Evolutionary conservation across 768 basidiomycete species (phyloP).

Genomic region (Phylloporus sp.): DNA sequence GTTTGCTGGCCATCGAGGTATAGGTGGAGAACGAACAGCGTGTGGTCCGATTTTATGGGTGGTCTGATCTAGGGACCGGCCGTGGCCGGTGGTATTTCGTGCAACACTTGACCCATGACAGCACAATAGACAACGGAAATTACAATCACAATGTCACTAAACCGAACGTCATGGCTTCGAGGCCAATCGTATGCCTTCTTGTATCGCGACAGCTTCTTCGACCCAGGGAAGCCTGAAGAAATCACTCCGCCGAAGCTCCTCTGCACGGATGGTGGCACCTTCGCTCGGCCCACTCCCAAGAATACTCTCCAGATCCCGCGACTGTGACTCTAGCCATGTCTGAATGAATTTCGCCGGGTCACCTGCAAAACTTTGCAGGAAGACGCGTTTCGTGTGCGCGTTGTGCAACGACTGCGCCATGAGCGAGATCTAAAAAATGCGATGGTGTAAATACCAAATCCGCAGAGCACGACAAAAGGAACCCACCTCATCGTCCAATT

Average conservation of each 20-base stretch:
- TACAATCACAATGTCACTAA: not conserved
- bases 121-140: too few species aligned
- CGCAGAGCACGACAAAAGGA: not conserved
- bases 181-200: slow-evolving; percentile 73
- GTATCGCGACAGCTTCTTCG: slow-evolving; percentile 78
- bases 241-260: slow-evolving; percentile 83
- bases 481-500: slow-evolving; percentile 84
- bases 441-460: slow-evolving; percentile 16
- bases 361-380: slow-evolving; percentile 74
- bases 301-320: slow-evolving; percentile 82
- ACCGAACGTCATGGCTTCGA: slow-evolving; percentile 34
- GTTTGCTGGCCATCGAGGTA: slow-evolving; percentile 58
- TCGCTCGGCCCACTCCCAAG: slow-evolving; percentile 85
- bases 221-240: slow-evolving; percentile 94
- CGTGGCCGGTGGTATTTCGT: too few species aligned
- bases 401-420: slow-evolving; percentile 83
- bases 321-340: slow-evolving; percentile 88
- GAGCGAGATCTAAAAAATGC: slow-evolving; percentile 66
- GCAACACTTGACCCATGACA: too few species aligned
- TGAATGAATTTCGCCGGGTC: slow-evolving; percentile 81
- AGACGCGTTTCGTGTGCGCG: slow-evolving; percentile 80
- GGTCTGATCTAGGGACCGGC: slow-evolving; percentile 14
- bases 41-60: slow-evolving; percentile 15
- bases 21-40: not conserved
- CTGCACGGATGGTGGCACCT: slow-evolving; percentile 74